Evolutionary conservation across 2,329 filamentous ascomycete species (phyloP), one percentile per base, ranked within the genome.

Genomic region (Bisporella sp.): DNA sequence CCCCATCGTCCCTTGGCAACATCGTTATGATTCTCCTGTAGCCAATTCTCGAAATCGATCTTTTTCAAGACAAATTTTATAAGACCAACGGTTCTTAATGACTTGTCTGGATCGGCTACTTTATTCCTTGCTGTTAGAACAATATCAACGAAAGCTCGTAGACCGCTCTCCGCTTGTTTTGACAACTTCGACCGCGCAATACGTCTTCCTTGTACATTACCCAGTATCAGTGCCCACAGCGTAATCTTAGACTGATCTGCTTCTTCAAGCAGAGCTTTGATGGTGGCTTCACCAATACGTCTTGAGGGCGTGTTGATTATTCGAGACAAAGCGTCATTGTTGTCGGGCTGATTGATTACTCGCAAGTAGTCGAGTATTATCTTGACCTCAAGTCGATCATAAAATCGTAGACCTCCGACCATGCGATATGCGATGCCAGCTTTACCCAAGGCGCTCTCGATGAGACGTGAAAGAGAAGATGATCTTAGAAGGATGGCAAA

Each of bases 401-500:
- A 97, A 66, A 99, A 99, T 52, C 88, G 87, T 55, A 82, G 81
- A 2, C 93, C 92, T 37, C 81, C 92, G 47, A 97, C 84, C 91
- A 97, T 96, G 46, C 83, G 83, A 68, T 97, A 99, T 0, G 90
- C 78, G 40, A 97, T 82, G 1, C 90, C 89, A 8, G 82, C 81
- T 61, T 85, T 89, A 11, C 86, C 89, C 40, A 97, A 73, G 3
- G 85, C 85, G 28, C 83, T 78, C 69, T 99, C 92, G 39, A 97
- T 85, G n/a, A 89, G 81, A 28, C 91, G 77, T 0, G 92, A 96
- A 6, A 96, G 73, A 1, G 82, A 75, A 1, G 90, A 87, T 2
- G 90, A 93, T 28, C 92, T 81, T n/a, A 99, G 74, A 11, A 99
- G 72, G 48, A 99, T 85, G 1, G 90, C 89, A 57, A 95, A 81